These are phyloP conservation scores for Ceratocystis variospora DNA, from an alignment of 2,329 filamentous ascomycete genomes.

Conservation along the genomic window DNA sequence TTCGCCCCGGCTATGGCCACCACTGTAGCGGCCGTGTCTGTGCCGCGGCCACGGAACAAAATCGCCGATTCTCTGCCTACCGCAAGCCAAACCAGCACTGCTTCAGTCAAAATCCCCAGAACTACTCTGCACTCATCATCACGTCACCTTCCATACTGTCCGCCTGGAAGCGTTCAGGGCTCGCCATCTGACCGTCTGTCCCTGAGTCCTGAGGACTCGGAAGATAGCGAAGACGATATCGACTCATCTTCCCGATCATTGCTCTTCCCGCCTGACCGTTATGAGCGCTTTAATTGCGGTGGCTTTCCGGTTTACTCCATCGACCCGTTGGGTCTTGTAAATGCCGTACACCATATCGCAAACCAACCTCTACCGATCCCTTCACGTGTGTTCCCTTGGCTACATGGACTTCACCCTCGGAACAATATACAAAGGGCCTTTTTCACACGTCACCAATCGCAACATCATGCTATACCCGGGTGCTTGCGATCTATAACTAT, in stretches of 20 bases:
- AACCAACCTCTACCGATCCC: conserved; percentile 73
- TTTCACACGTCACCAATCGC: conserved; percentile 64
- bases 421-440: conserved; percentile 85
- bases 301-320: conserved; percentile 57
- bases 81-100: neutral
- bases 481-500: conserved; percentile 72
- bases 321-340: conserved; percentile 50
- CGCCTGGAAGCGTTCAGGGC: conserved; percentile 10
- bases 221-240: conserved; percentile 27
- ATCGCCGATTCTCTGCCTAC: conserved; percentile 1
- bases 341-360: conserved; percentile 62
- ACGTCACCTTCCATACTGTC: conserved; percentile 16
- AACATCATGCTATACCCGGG: conserved; percentile 51
- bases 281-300: conserved; percentile 38
- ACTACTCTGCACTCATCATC: neutral
- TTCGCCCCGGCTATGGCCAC: conserved; percentile 9
- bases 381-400: conserved; percentile 84
- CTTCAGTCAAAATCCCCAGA: conserved; percentile 13
- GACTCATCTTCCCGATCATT: conserved; percentile 46
- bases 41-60: neutral
- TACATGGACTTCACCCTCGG: conserved; percentile 78
- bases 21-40: conserved; percentile 9
- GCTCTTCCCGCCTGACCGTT: conserved; percentile 58
- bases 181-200: conserved; percentile 5
- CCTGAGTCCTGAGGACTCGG: conserved; percentile 37